phyloP scores from a whole-genome alignment of 2,329 filamentous ascomycete genomes.

The Zymoseptoria pseudotritici region DNA sequence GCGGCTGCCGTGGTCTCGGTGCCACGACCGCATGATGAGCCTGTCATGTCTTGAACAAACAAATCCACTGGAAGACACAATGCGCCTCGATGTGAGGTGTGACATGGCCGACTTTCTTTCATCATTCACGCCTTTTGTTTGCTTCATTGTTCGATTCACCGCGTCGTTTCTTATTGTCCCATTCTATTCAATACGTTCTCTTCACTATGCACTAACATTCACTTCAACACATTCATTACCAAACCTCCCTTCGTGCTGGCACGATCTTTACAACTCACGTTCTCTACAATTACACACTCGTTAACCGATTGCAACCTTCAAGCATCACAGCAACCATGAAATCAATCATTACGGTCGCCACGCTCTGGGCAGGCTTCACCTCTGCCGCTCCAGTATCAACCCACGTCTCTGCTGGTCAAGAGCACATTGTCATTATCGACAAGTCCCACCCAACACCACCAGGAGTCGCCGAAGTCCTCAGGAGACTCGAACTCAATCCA shows the following conservation, averaged over 20 bases:
- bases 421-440: slow-evolving; percentile 35
- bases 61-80: neutral
- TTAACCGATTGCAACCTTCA: neutral
- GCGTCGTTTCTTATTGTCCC: too few relatives aligned
- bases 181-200: neutral
- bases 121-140: neutral
- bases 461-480: slow-evolving; percentile 31
- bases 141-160: neutral
- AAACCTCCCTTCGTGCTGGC: neutral
- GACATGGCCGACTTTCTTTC: neutral
- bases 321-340: neutral
- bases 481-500: slow-evolving; percentile 30
- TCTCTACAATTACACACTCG: neutral
- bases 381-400: slow-evolving; percentile 2
- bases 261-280: neutral
- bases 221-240: neutral
- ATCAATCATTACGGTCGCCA: neutral
- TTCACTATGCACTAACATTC: neutral
- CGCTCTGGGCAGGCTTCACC: neutral
- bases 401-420: slow-evolving; percentile 21
- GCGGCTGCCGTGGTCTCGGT: neutral
- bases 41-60: neutral
- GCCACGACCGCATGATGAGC: neutral
- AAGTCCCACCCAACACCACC: slow-evolving; percentile 25
- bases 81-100: neutral